These are phyloP conservation scores for Bacterosira constricta DNA, from an alignment of 108 stramenopile genomes.

Conservation along the genomic window DNA sequence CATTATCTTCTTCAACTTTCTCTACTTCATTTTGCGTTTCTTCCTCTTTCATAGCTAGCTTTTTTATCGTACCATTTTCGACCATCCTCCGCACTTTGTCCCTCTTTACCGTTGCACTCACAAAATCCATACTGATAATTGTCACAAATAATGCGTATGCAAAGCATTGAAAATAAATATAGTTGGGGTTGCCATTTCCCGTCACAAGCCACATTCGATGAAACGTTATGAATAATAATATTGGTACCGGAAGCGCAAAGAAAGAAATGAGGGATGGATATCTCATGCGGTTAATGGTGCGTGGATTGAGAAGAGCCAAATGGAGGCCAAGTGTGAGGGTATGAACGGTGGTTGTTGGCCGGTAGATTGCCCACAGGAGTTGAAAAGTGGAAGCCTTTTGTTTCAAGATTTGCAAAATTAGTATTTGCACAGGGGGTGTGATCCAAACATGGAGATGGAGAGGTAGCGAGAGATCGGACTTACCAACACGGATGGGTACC, in stretches of 20 bases:
- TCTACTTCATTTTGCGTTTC: not conserved
- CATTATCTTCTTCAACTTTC: not conserved
- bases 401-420: not conserved
- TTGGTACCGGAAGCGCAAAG: slow-evolving; percentile 63
- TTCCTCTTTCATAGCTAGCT: not conserved
- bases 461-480: slow-evolving; percentile 9
- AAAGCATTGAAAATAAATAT: slow-evolving; percentile 84
- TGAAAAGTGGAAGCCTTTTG: slow-evolving; percentile 50
- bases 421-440: not conserved
- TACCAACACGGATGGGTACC: slow-evolving; percentile 71
- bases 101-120: slow-evolving; percentile 48
- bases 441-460: slow-evolving; percentile 2
- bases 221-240: slow-evolving; percentile 64
- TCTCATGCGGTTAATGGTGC: slow-evolving; percentile 66
- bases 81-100: slow-evolving; percentile 53
- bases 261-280: slow-evolving; percentile 53
- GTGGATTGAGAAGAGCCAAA: slow-evolving; percentile 56
- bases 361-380: slow-evolving; percentile 62
- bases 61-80: slow-evolving; percentile 29
- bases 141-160: slow-evolving; percentile 74
- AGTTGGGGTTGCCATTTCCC: slow-evolving; percentile 83
- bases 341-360: slow-evolving; percentile 61
- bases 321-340: slow-evolving; percentile 63
- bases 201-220: slow-evolving; percentile 81
- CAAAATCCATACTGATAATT: slow-evolving; percentile 43